phyloP scores from a whole-genome alignment of 2,329 filamentous ascomycete genomes.

The Aspergillus tanneri region DNA sequence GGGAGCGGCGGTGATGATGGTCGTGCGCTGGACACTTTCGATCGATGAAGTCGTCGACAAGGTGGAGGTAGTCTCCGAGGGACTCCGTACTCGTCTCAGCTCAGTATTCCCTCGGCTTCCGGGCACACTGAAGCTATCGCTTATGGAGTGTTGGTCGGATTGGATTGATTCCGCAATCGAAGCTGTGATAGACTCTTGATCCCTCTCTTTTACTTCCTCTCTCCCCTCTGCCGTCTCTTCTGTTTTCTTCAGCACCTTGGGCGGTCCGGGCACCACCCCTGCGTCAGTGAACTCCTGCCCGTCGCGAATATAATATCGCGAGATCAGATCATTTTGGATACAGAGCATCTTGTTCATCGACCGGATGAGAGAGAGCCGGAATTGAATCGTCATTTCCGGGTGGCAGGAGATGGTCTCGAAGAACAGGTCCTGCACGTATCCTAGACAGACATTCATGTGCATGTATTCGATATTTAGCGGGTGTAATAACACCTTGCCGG shows the following conservation, averaged over 20 bases:
- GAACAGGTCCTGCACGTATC: conserved; percentile 9
- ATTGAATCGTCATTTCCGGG: conserved; percentile 10
- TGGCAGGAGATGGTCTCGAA: conserved; percentile 11
- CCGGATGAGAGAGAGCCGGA: conserved; percentile 12
- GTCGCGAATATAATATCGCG: conserved; percentile 11
- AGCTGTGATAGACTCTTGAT: background rate
- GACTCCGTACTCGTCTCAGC: background rate
- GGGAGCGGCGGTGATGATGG: background rate
- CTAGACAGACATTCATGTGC: conserved; percentile 15
- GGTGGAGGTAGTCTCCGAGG: background rate
- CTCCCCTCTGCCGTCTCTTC: background rate
- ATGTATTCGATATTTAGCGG: conserved; percentile 15
- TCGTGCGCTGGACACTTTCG: conserved; percentile 1
- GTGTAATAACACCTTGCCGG: conserved; percentile 12
- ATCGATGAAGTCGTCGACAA: conserved; percentile 5
- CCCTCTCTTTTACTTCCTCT: background rate
- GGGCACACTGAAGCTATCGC: background rate
- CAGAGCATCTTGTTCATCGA: conserved; percentile 12
- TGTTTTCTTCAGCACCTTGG: background rate
- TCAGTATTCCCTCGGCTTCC: background rate
- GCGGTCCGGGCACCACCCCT: background rate
- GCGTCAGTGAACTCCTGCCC: conserved; percentile 6
- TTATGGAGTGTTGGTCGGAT: background rate
- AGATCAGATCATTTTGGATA: conserved; percentile 15
- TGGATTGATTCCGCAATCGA: conserved; percentile 1